phyloP scores from a whole-genome alignment of 495 filamentous ascomycete genomes.

The Xylaria cubensis region DNA sequence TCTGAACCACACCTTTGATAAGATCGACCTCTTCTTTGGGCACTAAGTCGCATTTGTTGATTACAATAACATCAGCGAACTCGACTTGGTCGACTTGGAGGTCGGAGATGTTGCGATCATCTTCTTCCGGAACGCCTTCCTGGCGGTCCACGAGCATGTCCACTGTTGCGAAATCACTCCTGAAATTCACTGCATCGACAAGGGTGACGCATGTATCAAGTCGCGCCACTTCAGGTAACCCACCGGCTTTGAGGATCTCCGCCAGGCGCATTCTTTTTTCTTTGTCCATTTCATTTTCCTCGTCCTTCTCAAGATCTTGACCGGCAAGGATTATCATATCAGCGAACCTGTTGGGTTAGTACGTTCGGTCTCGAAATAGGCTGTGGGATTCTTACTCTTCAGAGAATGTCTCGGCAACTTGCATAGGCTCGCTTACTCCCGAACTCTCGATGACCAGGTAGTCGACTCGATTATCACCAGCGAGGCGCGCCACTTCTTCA shows the following conservation, averaged over 20 bases:
- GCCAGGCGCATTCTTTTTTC: conserved; percentile 43
- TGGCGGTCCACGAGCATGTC: conserved; percentile 61
- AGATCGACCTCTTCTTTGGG: conserved; percentile 44
- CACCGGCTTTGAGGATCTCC: conserved; percentile 50
- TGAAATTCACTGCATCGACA: conserved; percentile 65
- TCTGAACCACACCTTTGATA: conserved; percentile 52
- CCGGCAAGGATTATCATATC: conserved; percentile 35
- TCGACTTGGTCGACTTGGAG: conserved; percentile 69
- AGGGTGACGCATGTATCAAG: conserved; percentile 67
- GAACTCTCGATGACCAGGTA: conserved; percentile 68
- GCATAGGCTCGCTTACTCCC: conserved; percentile 68
- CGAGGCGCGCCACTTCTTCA: conserved; percentile 58
- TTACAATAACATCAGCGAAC: conserved; percentile 64
- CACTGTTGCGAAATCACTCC: conserved; percentile 62
- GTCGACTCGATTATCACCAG: conserved; percentile 56
- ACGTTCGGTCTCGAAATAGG: conserved; percentile 32
- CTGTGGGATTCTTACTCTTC: conserved; percentile 52
- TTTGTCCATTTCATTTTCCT: conserved; percentile 30
- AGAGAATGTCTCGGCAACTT: conserved; percentile 68
- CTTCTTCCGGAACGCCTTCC: conserved; percentile 53
- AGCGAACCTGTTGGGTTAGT: conserved; percentile 41
- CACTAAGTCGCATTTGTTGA: conserved; percentile 59
- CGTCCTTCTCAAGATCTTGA: conserved; percentile 31
- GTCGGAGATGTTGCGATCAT: conserved; percentile 66
- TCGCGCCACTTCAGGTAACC: conserved; percentile 58